Conservation (phyloP, 176 grass and related monocot genomes). For the Oryza officinalis region DNA sequence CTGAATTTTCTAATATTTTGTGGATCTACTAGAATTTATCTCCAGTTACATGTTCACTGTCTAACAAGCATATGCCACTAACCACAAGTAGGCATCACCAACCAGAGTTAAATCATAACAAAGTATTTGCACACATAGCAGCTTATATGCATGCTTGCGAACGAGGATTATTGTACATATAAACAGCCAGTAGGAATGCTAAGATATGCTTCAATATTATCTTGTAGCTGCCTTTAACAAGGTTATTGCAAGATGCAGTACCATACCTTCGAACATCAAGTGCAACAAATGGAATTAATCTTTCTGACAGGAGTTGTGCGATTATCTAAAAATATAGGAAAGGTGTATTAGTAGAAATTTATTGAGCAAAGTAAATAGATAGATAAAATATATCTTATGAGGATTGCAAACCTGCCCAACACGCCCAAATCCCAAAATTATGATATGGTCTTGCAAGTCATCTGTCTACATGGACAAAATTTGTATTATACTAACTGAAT, state of each 20-base stretch:
- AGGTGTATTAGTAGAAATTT: slow-evolving; percentile 12
- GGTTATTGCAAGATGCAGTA: slow-evolving; percentile 29
- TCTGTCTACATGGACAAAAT: slow-evolving; percentile 72
- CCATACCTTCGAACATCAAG: slow-evolving; percentile 91
- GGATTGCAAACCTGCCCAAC: slow-evolving; percentile 80
- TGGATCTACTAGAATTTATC: slow-evolving; percentile 11
- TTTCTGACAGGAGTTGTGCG: slow-evolving; percentile 93
- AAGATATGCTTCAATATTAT: slow-evolving; percentile 22
- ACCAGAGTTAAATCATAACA: slow-evolving; percentile 11
- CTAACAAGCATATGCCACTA: slow-evolving; percentile 25
- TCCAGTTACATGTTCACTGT: neutral
- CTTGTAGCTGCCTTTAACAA: neutral
- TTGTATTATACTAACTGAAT: neutral
- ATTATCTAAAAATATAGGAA: slow-evolving; percentile 67
- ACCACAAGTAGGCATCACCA: slow-evolving; percentile 1
- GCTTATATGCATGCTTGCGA: slow-evolving; percentile 13
- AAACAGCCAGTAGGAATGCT: neutral
- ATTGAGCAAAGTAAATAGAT: slow-evolving; percentile 6
- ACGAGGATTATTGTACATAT: neutral
- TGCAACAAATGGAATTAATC: slow-evolving; percentile 97
- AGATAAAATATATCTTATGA: slow-evolving; percentile 1
- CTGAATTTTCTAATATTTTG: slow-evolving; percentile 2
- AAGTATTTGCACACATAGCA: neutral
- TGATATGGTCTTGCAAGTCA: slow-evolving; percentile 98
- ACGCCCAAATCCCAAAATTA: slow-evolving; percentile 97